These are phyloP conservation scores for Gleditsia sinensis DNA, from an alignment of 306 rosid genomes.

Conservation along the genomic window DNA sequence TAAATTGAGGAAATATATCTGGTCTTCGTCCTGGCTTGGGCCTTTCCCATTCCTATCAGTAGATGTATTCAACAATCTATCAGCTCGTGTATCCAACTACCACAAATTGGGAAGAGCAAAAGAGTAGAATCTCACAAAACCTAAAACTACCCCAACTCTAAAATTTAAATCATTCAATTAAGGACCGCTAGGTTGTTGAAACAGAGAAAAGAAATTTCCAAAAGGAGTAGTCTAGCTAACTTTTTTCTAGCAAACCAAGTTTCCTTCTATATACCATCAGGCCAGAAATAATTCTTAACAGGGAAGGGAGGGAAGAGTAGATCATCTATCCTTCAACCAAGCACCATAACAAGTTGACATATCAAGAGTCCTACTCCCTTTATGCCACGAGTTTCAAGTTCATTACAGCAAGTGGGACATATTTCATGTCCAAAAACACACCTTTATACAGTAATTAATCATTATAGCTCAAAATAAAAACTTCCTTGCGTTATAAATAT, in stretches of 20 bases:
- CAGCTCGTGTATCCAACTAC: not conserved
- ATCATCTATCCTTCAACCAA: conserved; percentile 1
- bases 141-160: not conserved
- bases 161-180: not conserved
- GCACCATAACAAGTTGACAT: not conserved
- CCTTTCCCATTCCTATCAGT: conserved; percentile 49
- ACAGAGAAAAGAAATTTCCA: not conserved
- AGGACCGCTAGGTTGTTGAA: not conserved
- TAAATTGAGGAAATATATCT: conserved; percentile 56
- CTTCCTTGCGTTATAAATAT: not conserved
- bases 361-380: not conserved
- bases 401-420: not conserved
- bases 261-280: not conserved
- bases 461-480: not conserved
- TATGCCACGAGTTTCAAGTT: not conserved
- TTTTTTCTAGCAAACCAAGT: not conserved
- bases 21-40: conserved; percentile 58
- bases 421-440: not conserved
- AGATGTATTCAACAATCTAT: conserved; percentile 13
- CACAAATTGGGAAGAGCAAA: not conserved
- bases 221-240: not conserved
- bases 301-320: not conserved
- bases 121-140: not conserved
- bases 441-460: too few relatives aligned
- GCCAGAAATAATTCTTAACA: not conserved